phyloP scores from a whole-genome alignment of 257 asterid genomes.

The Capsicum rhomboideum region DNA sequence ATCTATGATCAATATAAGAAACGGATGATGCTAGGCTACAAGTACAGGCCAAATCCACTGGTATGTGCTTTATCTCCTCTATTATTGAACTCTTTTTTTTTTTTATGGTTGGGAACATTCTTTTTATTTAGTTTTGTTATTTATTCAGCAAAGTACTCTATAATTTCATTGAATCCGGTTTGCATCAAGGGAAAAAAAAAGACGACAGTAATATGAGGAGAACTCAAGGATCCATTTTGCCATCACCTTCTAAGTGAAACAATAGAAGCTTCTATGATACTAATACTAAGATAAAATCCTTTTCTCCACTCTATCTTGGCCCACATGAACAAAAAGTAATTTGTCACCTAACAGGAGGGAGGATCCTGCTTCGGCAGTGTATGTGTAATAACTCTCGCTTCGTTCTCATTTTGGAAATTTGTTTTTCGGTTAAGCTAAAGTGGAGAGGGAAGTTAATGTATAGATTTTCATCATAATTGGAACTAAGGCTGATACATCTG shows the following conservation, averaged over 20 bases:
- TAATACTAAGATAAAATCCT: background rate
- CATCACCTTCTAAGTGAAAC: background rate
- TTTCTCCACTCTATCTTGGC: background rate
- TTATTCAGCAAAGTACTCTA: background rate
- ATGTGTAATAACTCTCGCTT: background rate
- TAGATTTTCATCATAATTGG: background rate
- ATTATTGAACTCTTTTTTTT: background rate
- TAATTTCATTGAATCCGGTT: background rate
- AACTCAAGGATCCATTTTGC: background rate
- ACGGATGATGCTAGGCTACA: conserved; percentile 95
- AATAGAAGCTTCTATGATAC: background rate
- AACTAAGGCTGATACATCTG: background rate
- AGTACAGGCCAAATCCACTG: conserved; percentile 86
- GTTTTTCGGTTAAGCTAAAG: background rate
- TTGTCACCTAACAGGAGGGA: background rate
- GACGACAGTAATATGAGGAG: background rate
- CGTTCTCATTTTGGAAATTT: background rate
- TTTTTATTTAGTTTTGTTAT: background rate
- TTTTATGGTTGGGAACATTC: background rate
- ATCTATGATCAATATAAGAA: conserved; percentile 94
- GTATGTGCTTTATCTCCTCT: conserved; percentile 18
- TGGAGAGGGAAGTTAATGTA: background rate
- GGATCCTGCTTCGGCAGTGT: background rate
- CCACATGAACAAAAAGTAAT: background rate
- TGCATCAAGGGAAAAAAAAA: background rate